A percentile compares a stretch with the other conserved stretches of the same genome.
phyloP scores from a whole-genome alignment of 306 rosid species.

The Sphenostylis stenocarpa region DNA sequence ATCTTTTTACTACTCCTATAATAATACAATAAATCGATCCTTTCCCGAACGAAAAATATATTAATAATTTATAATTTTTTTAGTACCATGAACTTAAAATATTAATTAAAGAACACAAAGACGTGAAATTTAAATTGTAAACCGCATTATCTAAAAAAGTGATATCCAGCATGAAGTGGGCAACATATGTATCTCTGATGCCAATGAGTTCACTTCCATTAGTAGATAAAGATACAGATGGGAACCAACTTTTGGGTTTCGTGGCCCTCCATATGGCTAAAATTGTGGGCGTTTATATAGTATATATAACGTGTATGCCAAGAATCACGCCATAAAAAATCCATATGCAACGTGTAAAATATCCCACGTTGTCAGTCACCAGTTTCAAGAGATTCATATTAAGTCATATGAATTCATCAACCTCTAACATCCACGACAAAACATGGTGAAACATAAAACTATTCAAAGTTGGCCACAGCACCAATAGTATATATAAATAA shows the following conservation, averaged over 20 bases:
- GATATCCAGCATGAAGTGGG: neutral
- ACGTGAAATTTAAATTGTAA: no score
- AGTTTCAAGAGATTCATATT: conserved; percentile 36
- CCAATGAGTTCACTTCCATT: conserved; percentile 7
- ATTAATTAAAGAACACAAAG: no score
- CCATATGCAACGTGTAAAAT: conserved; percentile 19
- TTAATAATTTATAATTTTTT: no score
- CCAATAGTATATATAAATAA: no score
- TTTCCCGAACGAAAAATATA: no score
- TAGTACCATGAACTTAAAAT: no score
- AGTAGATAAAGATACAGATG: neutral
- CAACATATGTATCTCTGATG: neutral
- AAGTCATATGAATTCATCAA: conserved; percentile 12
- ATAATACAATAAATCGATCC: no score
- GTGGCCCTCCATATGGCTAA: conserved; percentile 31
- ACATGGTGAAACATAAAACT: neutral
- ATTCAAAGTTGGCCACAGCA: conserved; percentile 4
- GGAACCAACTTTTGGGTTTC: conserved; percentile 26
- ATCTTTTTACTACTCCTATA: no score
- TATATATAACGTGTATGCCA: conserved; percentile 15
- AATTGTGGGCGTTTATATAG: neutral
- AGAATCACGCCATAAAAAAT: conserved; percentile 24
- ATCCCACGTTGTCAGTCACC: conserved; percentile 14
- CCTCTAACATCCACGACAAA: conserved; percentile 26
- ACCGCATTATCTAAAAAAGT: no score